Conservation (phyloP, 176 grass and related monocot genomes). For the Aegilops bicornis region DNA sequence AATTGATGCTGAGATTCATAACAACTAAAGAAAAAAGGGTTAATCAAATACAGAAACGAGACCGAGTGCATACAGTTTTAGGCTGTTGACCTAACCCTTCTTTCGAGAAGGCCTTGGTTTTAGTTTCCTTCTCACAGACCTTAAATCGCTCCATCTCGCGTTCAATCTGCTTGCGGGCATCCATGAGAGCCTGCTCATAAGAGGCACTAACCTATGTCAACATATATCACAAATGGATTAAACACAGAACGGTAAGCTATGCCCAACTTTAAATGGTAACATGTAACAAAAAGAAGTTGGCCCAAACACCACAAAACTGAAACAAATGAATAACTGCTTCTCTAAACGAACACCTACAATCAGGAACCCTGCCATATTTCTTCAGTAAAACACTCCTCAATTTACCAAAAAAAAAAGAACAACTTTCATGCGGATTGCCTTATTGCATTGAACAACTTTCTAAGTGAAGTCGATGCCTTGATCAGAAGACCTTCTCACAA, state of each 20-base stretch:
- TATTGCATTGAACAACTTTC: background rate
- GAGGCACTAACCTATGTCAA: slow-evolving; percentile 90
- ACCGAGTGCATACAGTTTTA: slow-evolving; percentile 75
- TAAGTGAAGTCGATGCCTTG: slow-evolving; percentile 19
- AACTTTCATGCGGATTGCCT: slow-evolving; percentile 10
- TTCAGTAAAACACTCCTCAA: background rate
- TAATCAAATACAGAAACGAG: slow-evolving; percentile 29
- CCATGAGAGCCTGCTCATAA: slow-evolving; percentile 99
- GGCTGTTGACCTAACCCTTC: slow-evolving; percentile 99
- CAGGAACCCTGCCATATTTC: slow-evolving; percentile 8
- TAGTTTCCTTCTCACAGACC: slow-evolving; percentile 99
- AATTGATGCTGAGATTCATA: slow-evolving; percentile 12
- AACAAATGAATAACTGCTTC: background rate
- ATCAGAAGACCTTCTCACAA: background rate
- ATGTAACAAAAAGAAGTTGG: background rate
- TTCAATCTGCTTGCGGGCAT: slow-evolving; percentile 96
- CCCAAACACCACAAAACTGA: background rate
- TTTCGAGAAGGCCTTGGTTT: slow-evolving; percentile 99
- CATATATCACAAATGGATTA: slow-evolving; percentile 72
- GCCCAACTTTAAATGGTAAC: background rate
- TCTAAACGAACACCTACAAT: background rate
- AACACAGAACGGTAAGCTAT: slow-evolving; percentile 39
- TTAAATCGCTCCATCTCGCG: slow-evolving; percentile 99
- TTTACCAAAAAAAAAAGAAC: background rate
- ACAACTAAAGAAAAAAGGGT: slow-evolving; percentile 21